A percentile compares a stretch with the other conserved stretches of the same genome.
Evolutionary conservation across 1,284 basidiomycete genomes (phyloP).

Genomic region (Porodaedalea pini): DNA sequence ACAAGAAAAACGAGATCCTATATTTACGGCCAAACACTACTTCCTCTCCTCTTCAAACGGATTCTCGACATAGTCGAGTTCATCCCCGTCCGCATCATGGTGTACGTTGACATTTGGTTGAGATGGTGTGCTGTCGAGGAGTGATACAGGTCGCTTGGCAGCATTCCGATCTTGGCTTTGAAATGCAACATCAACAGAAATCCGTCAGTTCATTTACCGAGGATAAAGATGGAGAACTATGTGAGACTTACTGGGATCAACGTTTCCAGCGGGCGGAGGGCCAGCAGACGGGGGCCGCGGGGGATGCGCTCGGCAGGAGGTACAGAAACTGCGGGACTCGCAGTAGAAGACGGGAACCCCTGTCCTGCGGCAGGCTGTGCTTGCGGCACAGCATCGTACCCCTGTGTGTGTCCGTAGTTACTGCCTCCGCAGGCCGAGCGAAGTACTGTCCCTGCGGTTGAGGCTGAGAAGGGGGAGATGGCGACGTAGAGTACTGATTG

Average conservation of each 20-base stretch:
- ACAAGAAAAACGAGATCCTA: too few species aligned
- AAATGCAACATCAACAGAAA: conserved; percentile 4
- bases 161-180: conserved; percentile 59
- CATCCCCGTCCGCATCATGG: conserved; percentile 44
- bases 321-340: background rate
- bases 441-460: conserved; percentile 1
- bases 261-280: conserved; percentile 16
- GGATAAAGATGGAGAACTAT: background rate
- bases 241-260: conserved; percentile 18
- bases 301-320: conserved; percentile 13
- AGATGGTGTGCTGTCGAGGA: conserved; percentile 43
- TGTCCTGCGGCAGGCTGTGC: background rate
- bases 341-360: background rate
- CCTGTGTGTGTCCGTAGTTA: background rate
- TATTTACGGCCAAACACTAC: background rate
- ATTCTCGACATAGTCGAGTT: conserved; percentile 63
- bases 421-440: background rate
- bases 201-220: background rate
- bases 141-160: conserved; percentile 69
- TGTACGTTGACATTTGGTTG: conserved; percentile 28
- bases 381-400: conserved; percentile 13
- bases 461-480: background rate
- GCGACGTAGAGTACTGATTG: background rate
- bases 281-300: conserved; percentile 18
- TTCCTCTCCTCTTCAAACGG: conserved; percentile 51